Evolutionary conservation across 2,329 filamentous ascomycete species (phyloP).

Genomic region (Epichloe elymi): DNA sequence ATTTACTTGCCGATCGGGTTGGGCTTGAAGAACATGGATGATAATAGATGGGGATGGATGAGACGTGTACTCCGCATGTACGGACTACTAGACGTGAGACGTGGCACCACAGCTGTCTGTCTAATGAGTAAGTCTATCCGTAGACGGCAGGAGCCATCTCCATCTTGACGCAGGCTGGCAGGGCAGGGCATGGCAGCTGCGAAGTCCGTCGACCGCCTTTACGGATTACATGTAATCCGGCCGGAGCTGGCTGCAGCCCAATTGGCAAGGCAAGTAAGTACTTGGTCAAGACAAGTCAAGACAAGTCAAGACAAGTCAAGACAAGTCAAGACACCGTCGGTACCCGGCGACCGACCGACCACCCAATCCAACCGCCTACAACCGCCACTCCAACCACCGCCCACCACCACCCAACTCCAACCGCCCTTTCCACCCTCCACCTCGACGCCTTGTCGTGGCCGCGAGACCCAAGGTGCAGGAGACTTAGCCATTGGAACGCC

Average conservation of each 20-base stretch:
- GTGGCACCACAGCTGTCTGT: slow-evolving; percentile 4
- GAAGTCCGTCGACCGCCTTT: not conserved
- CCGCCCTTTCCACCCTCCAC: not conserved
- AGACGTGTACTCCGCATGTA: not conserved
- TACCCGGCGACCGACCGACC: not conserved
- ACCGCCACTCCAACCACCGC: too few relatives aligned
- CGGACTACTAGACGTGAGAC: not conserved
- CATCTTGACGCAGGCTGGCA: not conserved
- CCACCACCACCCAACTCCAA: too few relatives aligned
- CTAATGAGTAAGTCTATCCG: too few relatives aligned
- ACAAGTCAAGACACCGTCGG: not conserved
- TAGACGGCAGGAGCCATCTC: not conserved
- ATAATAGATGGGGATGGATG: not conserved
- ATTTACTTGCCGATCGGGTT: not conserved
- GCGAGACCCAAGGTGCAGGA: slow-evolving; percentile 1
- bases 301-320: too few relatives aligned
- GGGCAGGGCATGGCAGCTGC: not conserved
- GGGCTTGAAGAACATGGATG: not conserved
- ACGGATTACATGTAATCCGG: too few relatives aligned
- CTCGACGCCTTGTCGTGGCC: not conserved
- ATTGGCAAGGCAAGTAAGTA: too few relatives aligned
- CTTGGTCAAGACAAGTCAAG: too few relatives aligned
- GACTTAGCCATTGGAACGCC: slow-evolving; percentile 1
- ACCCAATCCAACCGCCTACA: not conserved
- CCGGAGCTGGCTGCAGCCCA: not conserved